These are phyloP conservation scores for Penicillium alfredii DNA, from an alignment of 495 filamentous ascomycete genomes.

Conservation along the genomic window DNA sequence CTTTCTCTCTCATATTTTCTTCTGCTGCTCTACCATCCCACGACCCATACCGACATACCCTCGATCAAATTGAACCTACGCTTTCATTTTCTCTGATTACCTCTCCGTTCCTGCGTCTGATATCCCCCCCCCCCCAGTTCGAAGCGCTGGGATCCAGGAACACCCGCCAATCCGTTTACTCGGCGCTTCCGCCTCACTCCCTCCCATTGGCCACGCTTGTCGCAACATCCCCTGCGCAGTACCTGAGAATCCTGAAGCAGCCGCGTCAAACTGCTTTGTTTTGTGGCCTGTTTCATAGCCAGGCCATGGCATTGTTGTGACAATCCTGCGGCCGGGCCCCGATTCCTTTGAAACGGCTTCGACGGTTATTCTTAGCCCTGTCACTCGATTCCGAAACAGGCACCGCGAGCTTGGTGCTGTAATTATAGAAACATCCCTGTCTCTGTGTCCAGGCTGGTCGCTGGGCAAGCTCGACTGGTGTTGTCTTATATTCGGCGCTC, in stretches of 20 bases:
- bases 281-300: slow-evolving; percentile 4
- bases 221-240: slow-evolving; percentile 17
- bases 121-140: no score
- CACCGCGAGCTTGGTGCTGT: slow-evolving; percentile 11
- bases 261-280: slow-evolving; percentile 5
- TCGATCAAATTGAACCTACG: no score
- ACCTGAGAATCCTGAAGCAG: slow-evolving; percentile 24
- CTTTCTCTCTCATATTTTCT: slow-evolving; percentile 1
- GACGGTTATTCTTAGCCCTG: slow-evolving; percentile 22
- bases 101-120: no score
- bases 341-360: slow-evolving; percentile 19
- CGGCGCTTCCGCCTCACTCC: slow-evolving; percentile 18
- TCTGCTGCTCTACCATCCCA: background rate
- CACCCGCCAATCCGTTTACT: slow-evolving; percentile 7
- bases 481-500: slow-evolving; percentile 4
- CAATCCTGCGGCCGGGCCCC: slow-evolving; percentile 6
- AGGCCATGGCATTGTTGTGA: slow-evolving; percentile 13
- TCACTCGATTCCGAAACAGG: slow-evolving; percentile 22
- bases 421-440: slow-evolving; percentile 23
- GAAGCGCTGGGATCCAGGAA: slow-evolving; percentile 20
- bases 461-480: slow-evolving; percentile 1
- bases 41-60: slow-evolving; percentile 1
- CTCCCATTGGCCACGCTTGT: slow-evolving; percentile 18
- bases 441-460: slow-evolving; percentile 8
- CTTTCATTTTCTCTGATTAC: no score